Conservation (phyloP, 139 green algal species). For the Asterochloris sp. region DNA sequence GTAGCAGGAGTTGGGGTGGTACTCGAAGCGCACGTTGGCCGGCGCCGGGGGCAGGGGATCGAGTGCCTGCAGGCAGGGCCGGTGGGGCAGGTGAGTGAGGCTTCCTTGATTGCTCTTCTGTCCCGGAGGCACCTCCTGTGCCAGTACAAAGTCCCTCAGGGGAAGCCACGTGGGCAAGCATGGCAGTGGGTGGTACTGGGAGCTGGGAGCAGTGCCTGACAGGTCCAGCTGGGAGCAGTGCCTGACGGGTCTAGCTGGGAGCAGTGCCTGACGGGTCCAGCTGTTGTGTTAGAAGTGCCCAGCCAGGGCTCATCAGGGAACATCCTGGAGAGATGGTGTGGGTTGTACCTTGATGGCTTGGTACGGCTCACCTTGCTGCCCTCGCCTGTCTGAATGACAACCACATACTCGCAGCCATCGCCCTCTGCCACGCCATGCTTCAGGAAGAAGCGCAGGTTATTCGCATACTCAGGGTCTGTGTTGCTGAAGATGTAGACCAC, state of each 20-base stretch:
- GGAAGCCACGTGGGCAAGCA: too few relatives aligned
- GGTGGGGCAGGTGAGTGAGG: too few relatives aligned
- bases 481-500: slow-evolving; percentile 19
- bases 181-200: too few relatives aligned
- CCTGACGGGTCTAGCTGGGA: too few relatives aligned
- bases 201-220: too few relatives aligned
- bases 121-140: too few relatives aligned
- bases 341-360: neutral
- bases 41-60: neutral
- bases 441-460: slow-evolving; percentile 21
- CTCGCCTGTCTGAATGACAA: slow-evolving; percentile 14
- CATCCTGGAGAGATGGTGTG: neutral
- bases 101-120: too few relatives aligned
- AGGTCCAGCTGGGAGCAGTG: too few relatives aligned
- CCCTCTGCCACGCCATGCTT: slow-evolving; percentile 7
- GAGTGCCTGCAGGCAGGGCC: neutral
- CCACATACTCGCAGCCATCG: slow-evolving; percentile 17
- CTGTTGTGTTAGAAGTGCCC: neutral
- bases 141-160: neutral
- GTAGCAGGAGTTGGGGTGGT: slow-evolving; percentile 18
- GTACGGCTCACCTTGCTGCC: neutral
- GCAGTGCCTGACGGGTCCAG: too few relatives aligned
- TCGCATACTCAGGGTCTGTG: slow-evolving; percentile 20
- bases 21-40: slow-evolving; percentile 16
- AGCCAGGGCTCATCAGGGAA: neutral